Percentiles rank a stretch among this genome's conserved stretches.
phyloP scores from a whole-genome alignment of 2,329 filamentous ascomycete species.

The Beauveria australis region DNA sequence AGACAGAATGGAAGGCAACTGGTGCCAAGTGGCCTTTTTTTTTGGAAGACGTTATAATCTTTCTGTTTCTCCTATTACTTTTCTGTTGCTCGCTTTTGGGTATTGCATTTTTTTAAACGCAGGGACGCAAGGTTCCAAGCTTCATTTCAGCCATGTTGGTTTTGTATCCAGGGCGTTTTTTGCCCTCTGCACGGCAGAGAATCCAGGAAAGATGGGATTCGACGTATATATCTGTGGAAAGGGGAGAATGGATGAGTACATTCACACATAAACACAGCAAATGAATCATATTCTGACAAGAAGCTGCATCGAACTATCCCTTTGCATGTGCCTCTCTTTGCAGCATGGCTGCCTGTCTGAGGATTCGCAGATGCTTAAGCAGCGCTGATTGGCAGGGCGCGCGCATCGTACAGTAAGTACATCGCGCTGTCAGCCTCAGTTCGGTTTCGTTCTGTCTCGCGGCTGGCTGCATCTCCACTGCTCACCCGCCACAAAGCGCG shows the following conservation, averaged over 20 bases:
- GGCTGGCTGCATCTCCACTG: not conserved
- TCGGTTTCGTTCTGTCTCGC: not conserved
- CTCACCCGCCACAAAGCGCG: not conserved
- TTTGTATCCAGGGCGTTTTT: not conserved
- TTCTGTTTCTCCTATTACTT: not conserved
- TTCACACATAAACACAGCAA: not conserved
- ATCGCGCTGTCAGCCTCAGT: not conserved
- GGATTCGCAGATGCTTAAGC: not conserved
- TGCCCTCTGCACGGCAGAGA: too few species aligned
- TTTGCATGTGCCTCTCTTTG: not conserved
- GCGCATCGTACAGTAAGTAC: not conserved
- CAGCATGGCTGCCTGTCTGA: not conserved
- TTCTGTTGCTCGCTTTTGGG: not conserved
- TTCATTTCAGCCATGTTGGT: slow-evolving; percentile 6
- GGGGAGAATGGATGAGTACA: not conserved
- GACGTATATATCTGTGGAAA: not conserved
- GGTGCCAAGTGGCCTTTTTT: not conserved
- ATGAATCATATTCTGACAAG: not conserved
- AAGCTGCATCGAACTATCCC: not conserved
- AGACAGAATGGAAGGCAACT: not conserved
- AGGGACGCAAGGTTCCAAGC: not conserved
- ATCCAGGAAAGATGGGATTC: too few species aligned
- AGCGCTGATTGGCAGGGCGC: not conserved
- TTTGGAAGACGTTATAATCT: not conserved
- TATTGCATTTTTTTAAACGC: not conserved